A percentile compares a stretch with the other conserved stretches of the same genome.
phyloP scores from a whole-genome alignment of 768 basidiomycete genomes.

The Rhizopogon vinicolor region DNA sequence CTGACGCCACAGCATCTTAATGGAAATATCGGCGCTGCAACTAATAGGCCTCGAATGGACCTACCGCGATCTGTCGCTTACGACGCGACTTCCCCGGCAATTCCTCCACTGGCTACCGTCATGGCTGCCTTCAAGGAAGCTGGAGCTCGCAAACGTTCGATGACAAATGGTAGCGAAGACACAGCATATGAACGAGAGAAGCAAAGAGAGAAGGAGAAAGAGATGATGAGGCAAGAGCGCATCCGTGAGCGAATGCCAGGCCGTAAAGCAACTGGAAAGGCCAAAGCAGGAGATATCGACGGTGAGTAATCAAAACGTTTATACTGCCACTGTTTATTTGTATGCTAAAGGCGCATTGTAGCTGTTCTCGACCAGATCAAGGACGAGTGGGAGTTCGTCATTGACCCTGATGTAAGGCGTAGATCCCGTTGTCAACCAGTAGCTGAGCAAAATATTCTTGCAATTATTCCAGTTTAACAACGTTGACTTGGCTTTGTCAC shows the following conservation, averaged over 20 bases:
- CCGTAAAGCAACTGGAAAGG: slow-evolving; percentile 44
- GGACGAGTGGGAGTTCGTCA: slow-evolving; percentile 87
- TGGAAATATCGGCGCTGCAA: slow-evolving; percentile 15
- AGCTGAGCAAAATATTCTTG: slow-evolving; percentile 6
- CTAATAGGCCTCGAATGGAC: slow-evolving; percentile 14
- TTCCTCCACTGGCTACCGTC: slow-evolving; percentile 46
- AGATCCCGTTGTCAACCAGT: not conserved
- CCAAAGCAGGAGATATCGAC: slow-evolving; percentile 79
- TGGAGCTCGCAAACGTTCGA: slow-evolving; percentile 46
- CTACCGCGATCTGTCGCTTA: slow-evolving; percentile 7
- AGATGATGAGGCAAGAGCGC: slow-evolving; percentile 62
- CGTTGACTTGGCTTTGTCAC: slow-evolving; percentile 86
- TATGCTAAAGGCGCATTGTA: slow-evolving; percentile 21
- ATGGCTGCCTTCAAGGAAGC: slow-evolving; percentile 71
- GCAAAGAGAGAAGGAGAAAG: slow-evolving; percentile 57
- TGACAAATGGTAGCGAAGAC: slow-evolving; percentile 49
- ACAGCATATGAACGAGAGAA: slow-evolving; percentile 53
- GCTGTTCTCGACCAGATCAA: slow-evolving; percentile 83
- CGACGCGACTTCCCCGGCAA: slow-evolving; percentile 26
- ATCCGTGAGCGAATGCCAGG: slow-evolving; percentile 67
- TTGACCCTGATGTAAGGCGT: slow-evolving; percentile 67
- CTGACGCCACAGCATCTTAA: slow-evolving; percentile 27
- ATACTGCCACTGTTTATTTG: not conserved
- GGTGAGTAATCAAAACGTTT: slow-evolving; percentile 39
- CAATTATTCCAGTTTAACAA: slow-evolving; percentile 71